A percentile compares a stretch with the other conserved stretches of the same genome.
Conservation (phyloP, 169 alveolate species). For the Toxoplasma gondii region DNA sequence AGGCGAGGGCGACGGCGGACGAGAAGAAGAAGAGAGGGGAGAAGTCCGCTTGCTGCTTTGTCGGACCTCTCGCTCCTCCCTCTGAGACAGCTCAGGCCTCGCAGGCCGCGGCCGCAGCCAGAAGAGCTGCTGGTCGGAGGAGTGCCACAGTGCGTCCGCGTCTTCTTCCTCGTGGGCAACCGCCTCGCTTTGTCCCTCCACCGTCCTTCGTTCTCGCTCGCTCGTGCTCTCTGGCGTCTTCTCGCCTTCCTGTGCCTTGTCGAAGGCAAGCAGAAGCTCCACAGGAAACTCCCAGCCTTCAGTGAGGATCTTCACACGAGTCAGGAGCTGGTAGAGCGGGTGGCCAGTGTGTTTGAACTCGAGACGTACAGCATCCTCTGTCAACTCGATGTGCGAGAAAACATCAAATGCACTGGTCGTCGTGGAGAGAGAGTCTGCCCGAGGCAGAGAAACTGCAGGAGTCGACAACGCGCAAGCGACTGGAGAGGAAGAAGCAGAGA, state of each 20-base stretch:
- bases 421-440: neutral
- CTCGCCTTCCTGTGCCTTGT: neutral
- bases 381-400: neutral
- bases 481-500: neutral
- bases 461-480: neutral
- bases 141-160: neutral
- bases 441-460: neutral
- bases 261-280: neutral
- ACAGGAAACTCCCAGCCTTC: neutral
- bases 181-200: neutral
- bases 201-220: neutral
- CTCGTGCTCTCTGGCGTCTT: neutral
- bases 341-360: neutral
- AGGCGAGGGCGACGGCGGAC: neutral
- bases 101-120: neutral
- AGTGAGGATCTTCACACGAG: neutral
- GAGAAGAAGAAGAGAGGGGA: neutral
- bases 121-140: neutral
- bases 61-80: neutral
- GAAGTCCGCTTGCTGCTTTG: neutral
- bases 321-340: neutral
- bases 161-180: neutral
- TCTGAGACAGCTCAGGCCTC: neutral
- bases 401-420: neutral
- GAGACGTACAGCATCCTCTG: neutral